Evolutionary conservation across 2,329 filamentous ascomycete genomes (phyloP).

Genomic region (Parascedosporium putredinis): DNA sequence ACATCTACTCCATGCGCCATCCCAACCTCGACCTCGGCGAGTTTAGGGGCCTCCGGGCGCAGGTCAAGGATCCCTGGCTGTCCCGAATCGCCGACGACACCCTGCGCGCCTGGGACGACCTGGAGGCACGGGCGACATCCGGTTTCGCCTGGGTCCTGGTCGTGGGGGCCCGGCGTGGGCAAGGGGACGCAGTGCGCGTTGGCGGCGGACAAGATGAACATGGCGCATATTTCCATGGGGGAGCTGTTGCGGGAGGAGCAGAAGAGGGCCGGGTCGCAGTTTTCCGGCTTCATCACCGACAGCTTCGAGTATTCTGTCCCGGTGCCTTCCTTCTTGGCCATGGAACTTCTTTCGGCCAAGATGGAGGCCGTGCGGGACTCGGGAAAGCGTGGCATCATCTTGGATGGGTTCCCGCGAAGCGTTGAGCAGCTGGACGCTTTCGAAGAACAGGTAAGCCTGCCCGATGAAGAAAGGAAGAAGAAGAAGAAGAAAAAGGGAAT

Average conservation of each 20-base stretch:
- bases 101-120: neutral
- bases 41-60: neutral
- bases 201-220: conserved; percentile 10
- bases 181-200: conserved; percentile 16
- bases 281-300: conserved; percentile 5
- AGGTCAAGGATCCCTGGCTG: conserved; percentile 6
- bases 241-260: conserved; percentile 13
- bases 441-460: conserved; percentile 3
- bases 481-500: too few relatives aligned
- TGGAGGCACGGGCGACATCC: neutral
- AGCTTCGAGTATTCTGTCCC: conserved; percentile 5
- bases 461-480: too few relatives aligned
- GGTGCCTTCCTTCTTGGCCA: conserved; percentile 4
- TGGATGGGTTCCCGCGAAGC: conserved; percentile 8
- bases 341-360: neutral
- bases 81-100: neutral
- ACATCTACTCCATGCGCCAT: conserved; percentile 4
- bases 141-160: neutral
- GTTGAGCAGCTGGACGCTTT: neutral
- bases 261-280: neutral
- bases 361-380: neutral
- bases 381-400: neutral
- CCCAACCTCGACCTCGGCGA: conserved; percentile 1
- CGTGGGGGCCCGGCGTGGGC: conserved; percentile 15
- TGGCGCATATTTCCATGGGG: conserved; percentile 15